Base-by-base conservation (phyloP, 768 basidiomycete genomes). In the Pleurotus pulmonarius region DNA sequence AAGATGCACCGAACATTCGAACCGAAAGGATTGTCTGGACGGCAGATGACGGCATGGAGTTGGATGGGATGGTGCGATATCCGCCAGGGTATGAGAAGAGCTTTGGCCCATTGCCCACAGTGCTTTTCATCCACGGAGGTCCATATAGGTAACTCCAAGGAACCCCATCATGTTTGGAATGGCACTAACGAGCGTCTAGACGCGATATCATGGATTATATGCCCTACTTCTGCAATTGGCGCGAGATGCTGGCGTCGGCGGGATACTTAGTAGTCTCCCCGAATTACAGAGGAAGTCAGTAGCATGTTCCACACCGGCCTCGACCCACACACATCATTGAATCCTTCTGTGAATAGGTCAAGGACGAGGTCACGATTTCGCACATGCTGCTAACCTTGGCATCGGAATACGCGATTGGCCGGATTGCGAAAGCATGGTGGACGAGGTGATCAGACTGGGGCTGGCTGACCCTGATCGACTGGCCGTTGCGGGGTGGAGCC, bases 221-320 rank as follows among this genome's bases (percentile, higher is more conserved):
- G 72, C 71, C 70, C 22, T 72, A 73, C 46, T 71, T 70, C 57
- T 70, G 71, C 58, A 70, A 70, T 57, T 73, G 72, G 72, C 65
- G 72, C 9, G 72, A 73, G 44, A 56, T 70, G 38, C 60, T 70
- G 15, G 69, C 71, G 4, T 68, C 64, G 53, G 65, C 68, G 9
- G 72, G 72, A 29, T 73, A 70, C 56, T 62, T 73, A 13, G 69
- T 70, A 0, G 63, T 73, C 26, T 73, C 69, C 8, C 71, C 72
- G 8, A 73, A 73, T 51, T 73, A 73, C 52, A 65, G 70, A 56
- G 71, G 71, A 22, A 71, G 70, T 68, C 43, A 66, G 70, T 62
- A 5, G 3, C 29, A 34, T 8, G 29, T 34, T 34, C 29, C 29
- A 34, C 29, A 34, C 29, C 29, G 29, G 29, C 29, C 29, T 34